A percentile compares a stretch with the other conserved stretches of the same genome.
Conservation (phyloP, 345 rosid species). For the Gossypium arboreum region DNA sequence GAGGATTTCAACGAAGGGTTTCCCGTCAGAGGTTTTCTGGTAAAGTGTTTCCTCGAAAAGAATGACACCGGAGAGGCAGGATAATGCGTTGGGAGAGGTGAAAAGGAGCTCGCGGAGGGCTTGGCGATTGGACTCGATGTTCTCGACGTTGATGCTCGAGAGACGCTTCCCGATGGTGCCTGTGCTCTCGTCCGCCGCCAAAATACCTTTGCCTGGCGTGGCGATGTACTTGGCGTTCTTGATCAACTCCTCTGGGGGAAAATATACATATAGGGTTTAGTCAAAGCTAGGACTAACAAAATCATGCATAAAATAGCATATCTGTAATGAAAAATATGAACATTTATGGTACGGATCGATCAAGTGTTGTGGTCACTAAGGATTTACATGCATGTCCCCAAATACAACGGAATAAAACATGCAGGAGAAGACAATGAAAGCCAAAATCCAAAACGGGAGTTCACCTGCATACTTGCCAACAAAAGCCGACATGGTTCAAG, state of each 20-base stretch:
- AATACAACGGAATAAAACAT: no score
- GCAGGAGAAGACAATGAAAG: neutral
- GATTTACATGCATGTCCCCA: no score
- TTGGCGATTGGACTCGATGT: slow-evolving; percentile 90
- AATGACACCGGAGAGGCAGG: slow-evolving; percentile 86
- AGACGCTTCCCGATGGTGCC: slow-evolving; percentile 98
- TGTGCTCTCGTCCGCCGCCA: slow-evolving; percentile 97
- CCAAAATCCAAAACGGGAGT: neutral
- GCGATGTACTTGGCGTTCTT: slow-evolving; percentile 92
- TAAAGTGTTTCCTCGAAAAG: slow-evolving; percentile 95
- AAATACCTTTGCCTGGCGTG: slow-evolving; percentile 86
- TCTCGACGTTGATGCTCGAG: slow-evolving; percentile 82
- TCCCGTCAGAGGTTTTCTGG: slow-evolving; percentile 76
- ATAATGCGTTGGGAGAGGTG: slow-evolving; percentile 61
- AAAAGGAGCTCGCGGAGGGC: slow-evolving; percentile 92
- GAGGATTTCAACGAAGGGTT: slow-evolving; percentile 80
- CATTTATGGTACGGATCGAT: no score
- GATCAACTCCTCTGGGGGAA: slow-evolving; percentile 73
- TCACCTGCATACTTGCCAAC: slow-evolving; percentile 88
- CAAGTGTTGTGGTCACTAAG: no score
- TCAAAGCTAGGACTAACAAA: slow-evolving; percentile 5
- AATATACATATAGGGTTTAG: neutral
- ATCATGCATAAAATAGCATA: neutral
- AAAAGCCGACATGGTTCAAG: slow-evolving; percentile 70
- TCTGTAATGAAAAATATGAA: no score